phyloP scores from a whole-genome alignment of 805 yeast genomes.

The Candida khao-thaluensis region DNA sequence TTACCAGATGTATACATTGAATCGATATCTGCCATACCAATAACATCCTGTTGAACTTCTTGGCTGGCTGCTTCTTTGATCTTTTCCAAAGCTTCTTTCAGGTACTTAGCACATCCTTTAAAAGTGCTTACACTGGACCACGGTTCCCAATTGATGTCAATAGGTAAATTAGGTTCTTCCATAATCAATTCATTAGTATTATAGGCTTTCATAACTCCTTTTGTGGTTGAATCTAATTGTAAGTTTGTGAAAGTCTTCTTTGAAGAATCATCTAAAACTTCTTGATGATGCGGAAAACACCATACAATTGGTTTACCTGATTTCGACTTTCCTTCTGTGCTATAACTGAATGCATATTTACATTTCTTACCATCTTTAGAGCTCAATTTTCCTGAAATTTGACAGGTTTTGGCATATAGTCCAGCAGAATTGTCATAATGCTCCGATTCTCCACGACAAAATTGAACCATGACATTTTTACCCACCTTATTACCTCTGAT shows the following conservation, averaged over 20 bases:
- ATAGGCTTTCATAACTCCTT: constrained; percentile 49
- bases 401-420: constrained; percentile 24
- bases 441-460: constrained; percentile 48
- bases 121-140: constrained; percentile 50
- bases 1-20: constrained; percentile 94
- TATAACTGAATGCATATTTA: constrained; percentile 29
- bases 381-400: constrained; percentile 16
- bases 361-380: constrained; percentile 21
- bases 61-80: constrained; percentile 49
- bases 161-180: constrained; percentile 42
- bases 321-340: constrained; percentile 24
- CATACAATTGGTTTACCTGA: constrained; percentile 39
- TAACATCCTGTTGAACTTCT: constrained; percentile 57
- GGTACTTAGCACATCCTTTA: constrained; percentile 21
- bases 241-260: constrained; percentile 30
- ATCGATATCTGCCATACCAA: constrained; percentile 60
- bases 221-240: constrained; percentile 48
- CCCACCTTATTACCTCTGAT: constrained; percentile 42
- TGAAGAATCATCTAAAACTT: constrained; percentile 30
- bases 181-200: constrained; percentile 38
- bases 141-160: constrained; percentile 48
- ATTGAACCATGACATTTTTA: constrained; percentile 53
- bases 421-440: constrained; percentile 37
- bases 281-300: constrained; percentile 54
- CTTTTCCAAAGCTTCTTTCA: constrained; percentile 30